These are phyloP conservation scores for Didymosphaeria variabile DNA, from an alignment of 2,329 filamentous ascomycete genomes.

Conservation along the genomic window DNA sequence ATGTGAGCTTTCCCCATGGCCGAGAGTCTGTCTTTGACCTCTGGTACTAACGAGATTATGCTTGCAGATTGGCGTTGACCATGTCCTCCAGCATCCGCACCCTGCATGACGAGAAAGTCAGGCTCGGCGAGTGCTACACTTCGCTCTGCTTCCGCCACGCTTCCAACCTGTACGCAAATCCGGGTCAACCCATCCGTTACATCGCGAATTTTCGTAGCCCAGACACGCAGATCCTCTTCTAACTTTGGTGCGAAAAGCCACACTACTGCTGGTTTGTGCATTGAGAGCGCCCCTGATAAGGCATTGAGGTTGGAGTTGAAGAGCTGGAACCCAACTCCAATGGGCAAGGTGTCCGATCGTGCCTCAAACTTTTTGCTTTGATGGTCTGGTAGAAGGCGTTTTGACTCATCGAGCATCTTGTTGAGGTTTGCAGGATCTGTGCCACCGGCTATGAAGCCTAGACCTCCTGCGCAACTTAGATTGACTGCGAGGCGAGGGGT, in stretches of 20 bases:
- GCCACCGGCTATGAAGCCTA: conserved; percentile 54
- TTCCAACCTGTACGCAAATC: conserved; percentile 69
- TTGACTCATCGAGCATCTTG: not conserved
- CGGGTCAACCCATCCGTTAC: conserved; percentile 47
- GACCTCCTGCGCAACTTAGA: conserved; percentile 60
- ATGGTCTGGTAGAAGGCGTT: not conserved
- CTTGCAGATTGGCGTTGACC: conserved; percentile 59
- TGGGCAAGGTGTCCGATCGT: conserved; percentile 46
- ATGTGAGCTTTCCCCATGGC: conserved; percentile 54
- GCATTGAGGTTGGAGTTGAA: conserved; percentile 55
- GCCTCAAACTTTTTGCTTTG: too few species aligned
- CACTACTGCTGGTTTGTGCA: conserved; percentile 64
- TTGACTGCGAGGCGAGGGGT: conserved; percentile 64
- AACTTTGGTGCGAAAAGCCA: conserved; percentile 71
- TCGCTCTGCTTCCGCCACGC: conserved; percentile 62
- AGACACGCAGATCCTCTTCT: conserved; percentile 43
- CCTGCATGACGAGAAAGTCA: conserved; percentile 69
- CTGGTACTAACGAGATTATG: conserved; percentile 65
- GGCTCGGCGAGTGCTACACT: conserved; percentile 57
- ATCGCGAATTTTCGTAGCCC: conserved; percentile 39
- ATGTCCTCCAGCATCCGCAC: conserved; percentile 70
- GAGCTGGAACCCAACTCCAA: conserved; percentile 70
- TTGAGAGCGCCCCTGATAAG: conserved; percentile 61
- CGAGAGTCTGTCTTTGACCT: conserved; percentile 55
- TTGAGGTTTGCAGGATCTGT: conserved; percentile 46